Percentiles rank a stretch among this genome's conserved stretches.
phyloP scores from a whole-genome alignment of 331 rosid species.

The Malus hybrid region DNA sequence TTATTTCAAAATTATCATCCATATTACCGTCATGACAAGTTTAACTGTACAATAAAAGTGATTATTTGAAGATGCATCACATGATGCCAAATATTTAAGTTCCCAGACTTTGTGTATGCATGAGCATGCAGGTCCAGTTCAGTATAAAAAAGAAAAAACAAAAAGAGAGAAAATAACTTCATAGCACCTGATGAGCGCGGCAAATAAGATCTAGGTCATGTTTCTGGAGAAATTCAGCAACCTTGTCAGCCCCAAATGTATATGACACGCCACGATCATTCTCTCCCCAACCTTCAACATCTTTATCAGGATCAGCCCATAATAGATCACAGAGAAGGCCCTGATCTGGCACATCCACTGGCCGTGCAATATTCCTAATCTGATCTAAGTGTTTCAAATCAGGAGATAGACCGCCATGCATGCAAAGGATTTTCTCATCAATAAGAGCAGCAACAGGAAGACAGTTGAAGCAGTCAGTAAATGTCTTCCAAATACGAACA shows the following conservation, averaged over 20 bases:
- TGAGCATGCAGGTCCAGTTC: background rate
- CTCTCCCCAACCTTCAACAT: slow-evolving; percentile 77
- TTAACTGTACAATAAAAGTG: background rate
- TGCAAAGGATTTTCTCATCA: slow-evolving; percentile 73
- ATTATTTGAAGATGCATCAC: background rate
- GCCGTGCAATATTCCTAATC: slow-evolving; percentile 62
- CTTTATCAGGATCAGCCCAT: slow-evolving; percentile 77
- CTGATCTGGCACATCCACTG: slow-evolving; percentile 64
- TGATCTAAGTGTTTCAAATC: slow-evolving; percentile 62
- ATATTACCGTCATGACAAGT: background rate
- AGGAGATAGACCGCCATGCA: slow-evolving; percentile 80
- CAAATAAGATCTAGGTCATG: slow-evolving; percentile 69
- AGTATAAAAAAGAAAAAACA: background rate
- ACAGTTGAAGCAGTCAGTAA: slow-evolving; percentile 37
- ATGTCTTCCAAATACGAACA: slow-evolving; percentile 64
- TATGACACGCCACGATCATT: slow-evolving; percentile 57
- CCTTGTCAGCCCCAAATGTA: slow-evolving; percentile 67
- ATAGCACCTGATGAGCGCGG: slow-evolving; percentile 66
- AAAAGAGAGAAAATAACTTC: background rate
- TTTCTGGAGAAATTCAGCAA: slow-evolving; percentile 56
- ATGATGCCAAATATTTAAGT: background rate
- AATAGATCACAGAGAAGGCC: slow-evolving; percentile 75
- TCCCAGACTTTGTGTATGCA: background rate
- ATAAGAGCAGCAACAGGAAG: slow-evolving; percentile 36
- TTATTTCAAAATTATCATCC: background rate